These are phyloP conservation scores for Picea mariana DNA, from an alignment of 83 land plant species.

Conservation along the genomic window DNA sequence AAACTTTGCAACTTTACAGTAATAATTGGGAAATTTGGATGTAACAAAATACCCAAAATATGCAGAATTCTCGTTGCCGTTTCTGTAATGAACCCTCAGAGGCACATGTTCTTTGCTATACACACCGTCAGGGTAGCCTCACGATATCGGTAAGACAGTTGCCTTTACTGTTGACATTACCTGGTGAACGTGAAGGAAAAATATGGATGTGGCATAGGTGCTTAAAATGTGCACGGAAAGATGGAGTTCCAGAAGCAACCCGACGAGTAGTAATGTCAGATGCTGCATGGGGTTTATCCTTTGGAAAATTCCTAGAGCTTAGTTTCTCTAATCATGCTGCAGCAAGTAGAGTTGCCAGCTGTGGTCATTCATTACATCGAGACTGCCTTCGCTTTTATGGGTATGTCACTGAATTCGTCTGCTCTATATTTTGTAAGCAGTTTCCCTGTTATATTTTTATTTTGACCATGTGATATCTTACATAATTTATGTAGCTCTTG, in stretches of 20 bases:
- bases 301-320: slow-evolving; percentile 97
- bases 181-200: slow-evolving; percentile 88
- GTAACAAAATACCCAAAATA: background rate
- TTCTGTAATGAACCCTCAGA: slow-evolving; percentile 74
- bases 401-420: slow-evolving; percentile 24
- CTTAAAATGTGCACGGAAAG: slow-evolving; percentile 63
- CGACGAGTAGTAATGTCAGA: slow-evolving; percentile 89
- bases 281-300: slow-evolving; percentile 97
- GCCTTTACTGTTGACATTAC: slow-evolving; percentile 32
- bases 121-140: slow-evolving; percentile 87
- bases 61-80: slow-evolving; percentile 69
- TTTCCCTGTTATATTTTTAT: background rate
- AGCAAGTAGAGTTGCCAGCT: slow-evolving; percentile 77
- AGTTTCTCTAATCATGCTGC: slow-evolving; percentile 95
- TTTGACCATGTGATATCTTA: too few species aligned
- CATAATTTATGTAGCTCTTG: background rate
- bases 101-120: slow-evolving; percentile 79
- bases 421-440: background rate
- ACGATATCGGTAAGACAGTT: slow-evolving; percentile 68
- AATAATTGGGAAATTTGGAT: background rate
- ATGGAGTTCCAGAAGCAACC: slow-evolving; percentile 89
- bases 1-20: too few species aligned
- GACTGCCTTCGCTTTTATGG: slow-evolving; percentile 98
- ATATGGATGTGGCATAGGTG: slow-evolving; percentile 99
- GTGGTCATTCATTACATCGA: slow-evolving; percentile 92